Conservation (phyloP, 1,284 basidiomycete genomes). For the Ceratobasidium sp. region DNA sequence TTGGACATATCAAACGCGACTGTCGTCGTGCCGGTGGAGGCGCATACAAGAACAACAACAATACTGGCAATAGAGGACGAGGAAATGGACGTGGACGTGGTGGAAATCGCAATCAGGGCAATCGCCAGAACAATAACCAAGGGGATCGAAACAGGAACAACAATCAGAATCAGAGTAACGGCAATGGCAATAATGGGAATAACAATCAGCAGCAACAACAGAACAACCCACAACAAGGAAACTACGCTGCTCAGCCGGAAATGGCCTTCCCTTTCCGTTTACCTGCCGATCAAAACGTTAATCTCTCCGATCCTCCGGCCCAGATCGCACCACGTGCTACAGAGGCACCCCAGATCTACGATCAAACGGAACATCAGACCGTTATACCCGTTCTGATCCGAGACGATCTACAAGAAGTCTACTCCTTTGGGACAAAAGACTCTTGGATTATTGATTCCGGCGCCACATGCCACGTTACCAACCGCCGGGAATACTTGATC, state of each 20-base stretch:
- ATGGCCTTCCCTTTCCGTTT: background rate
- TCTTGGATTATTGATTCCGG: constrained; percentile 34
- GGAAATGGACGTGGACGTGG: background rate
- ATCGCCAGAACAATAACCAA: background rate
- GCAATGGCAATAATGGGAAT: constrained; percentile 8
- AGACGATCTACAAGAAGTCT: too few species aligned
- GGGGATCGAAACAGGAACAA: constrained; percentile 6
- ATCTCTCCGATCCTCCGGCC: too few species aligned
- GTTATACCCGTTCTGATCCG: too few species aligned
- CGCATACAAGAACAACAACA: background rate
- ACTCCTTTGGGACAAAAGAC: too few species aligned
- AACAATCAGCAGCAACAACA: too few species aligned
- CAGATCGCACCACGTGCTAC: too few species aligned
- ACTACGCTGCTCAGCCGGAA: background rate
- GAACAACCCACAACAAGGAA: background rate
- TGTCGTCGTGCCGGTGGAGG: constrained; percentile 16
- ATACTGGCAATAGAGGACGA: background rate
- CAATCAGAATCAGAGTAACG: background rate
- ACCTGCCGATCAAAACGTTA: background rate
- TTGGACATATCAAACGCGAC: constrained; percentile 4
- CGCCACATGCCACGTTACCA: constrained; percentile 18
- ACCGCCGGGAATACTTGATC: background rate
- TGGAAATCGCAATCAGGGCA: background rate
- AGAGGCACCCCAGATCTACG: too few species aligned
- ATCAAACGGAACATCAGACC: too few species aligned